Base-by-base conservation (phyloP, 306 rosid genomes). In the Acacia confusa region DNA sequence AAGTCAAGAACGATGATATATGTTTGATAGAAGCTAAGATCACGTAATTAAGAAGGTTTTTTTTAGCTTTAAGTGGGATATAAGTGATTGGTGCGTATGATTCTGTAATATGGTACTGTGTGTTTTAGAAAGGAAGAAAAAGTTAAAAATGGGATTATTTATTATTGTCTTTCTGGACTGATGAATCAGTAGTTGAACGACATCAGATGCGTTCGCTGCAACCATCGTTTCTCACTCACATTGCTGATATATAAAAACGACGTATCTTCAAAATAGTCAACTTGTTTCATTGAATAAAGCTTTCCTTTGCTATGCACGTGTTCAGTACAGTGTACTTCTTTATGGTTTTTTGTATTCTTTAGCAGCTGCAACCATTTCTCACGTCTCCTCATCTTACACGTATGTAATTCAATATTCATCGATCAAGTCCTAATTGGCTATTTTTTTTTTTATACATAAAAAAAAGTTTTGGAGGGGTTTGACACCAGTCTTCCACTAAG, bases 131-230 rank as follows among this genome's bases (percentile, higher is more conserved):
- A 36, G 52, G 45, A 79, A 40, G 10, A 78, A 14, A 17, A 22
- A 24, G n/a, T 44, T 27, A 58, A 70, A 58, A 77, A 25, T 40
- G 53, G 36, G 72, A 70, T 77, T 75, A 61, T 19, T n/a, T 24
- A 60, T 58, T 58, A 24, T 52, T 22, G 17, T 6, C 74, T 45
- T 32, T 34, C 27, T 43, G 36, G 74, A 74, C 74, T 77, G 91
- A 83, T 89, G 84, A 85, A 87, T 87, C 91, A 74, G 93, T 82
- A 74, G 93, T 82, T 91, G 83, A 91, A 87, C 95, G 68, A 86
- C 91, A 74, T 45, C 78, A 43, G 77, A 27, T 50, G 81, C 67
- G 87, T 84, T 91, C 81, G 90, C 90, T 86, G 78, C 92, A 91
- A 87, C 92, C 84, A 87, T 84, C 89, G 34, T 47, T 47, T 16